Evolutionary conservation across 257 asterid genomes (phyloP), one percentile per base, ranked within the genome.

Genomic region (Nicotiana benthamiana): DNA sequence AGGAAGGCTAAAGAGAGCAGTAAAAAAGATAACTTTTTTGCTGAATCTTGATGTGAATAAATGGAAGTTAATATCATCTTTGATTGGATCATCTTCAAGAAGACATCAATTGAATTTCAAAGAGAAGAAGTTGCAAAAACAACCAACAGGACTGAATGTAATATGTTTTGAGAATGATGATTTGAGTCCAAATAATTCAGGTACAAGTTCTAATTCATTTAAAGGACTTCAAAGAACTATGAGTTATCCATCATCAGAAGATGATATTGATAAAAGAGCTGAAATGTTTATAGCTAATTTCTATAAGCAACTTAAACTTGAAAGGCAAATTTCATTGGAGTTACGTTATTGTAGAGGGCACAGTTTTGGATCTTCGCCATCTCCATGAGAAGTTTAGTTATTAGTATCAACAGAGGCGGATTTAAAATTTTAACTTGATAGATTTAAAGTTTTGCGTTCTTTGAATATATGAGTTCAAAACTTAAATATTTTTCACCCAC

Each of bases 201-300:
- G 82, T 2, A 81, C 83, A 7, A 83, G 87, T 28, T 84, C 89
- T 2, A 67, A 79, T 0, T 57, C 60, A 30, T 74, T 16, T 48
- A 28, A 84, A 56, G 84, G 84, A 12, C 83, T 93, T 13, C 93
- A 84, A 51, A 86, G 97, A 81, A 90, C 97, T 1, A 85, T 80
- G 7, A 92, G 99, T 81, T 93, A 80, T 75, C 97, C 94, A 0
- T 87, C 89, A 2, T 83, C 84, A 24, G 97, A 90, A 43, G 99
- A 95, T 57, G 99, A 95, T 82, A 81, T 95, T n/a, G 97, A 95
- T 26, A 92, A 89, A 84, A 91, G 90, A 46, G 97, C 99, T 27
- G 99, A 95, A 15, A 90, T 87, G 80, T 95, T 95, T 34, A 95
- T 95, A n/a, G 87, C 92, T 0, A 95, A 95, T 27, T 95, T 93